Evolutionary conservation across 257 asterid genomes (phyloP), one percentile per base, ranked within the genome.

Genomic region (Lycium barbarum): DNA sequence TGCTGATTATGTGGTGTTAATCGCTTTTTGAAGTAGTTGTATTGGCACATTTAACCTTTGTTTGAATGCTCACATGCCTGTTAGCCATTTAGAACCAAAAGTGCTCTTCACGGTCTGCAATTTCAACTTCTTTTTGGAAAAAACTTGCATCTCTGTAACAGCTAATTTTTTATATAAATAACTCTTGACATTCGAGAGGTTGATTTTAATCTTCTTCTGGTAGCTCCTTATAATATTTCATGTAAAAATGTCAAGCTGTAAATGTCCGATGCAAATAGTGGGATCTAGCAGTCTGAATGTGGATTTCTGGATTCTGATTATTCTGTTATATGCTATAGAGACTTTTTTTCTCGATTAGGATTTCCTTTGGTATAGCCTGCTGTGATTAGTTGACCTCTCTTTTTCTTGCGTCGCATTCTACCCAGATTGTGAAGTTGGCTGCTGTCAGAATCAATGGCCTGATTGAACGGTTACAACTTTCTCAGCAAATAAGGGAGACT

Each of bases 361-460:
- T 68, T 68, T 53, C 59, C 65, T 54, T 76, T 76, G 43, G 62
- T 53, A 13, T 26, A 76, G 65, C 12, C 80, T 47, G 26, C 47
- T 53, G 1, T 26, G 82, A 53, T 76, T 26, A 76, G 11, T 51
- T 76, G 59, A 76, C 65, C 47, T 7, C 18, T 51, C 33, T 26
- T 51, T 47, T 53, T 76, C 43, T 51, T 3, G 8, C n/a, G 14
- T 76, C 65, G 5, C 22, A 9, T 67, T 73, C 84, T 67, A 71
- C 82, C 49, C 73, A 97, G 99, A 95, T 93, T 86, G 93, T 90
- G 67, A 97, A 97, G 92, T 86, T 97, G 88, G 98, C 99, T 63
- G 99, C 99, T 80, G 99, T 97, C 88, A 92, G 99, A 90, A 97
- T 97, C 61, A 97, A 90, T 87, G 99, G 99, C 89, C 93, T 97